Conservation (phyloP, 495 filamentous ascomycete species). For the Parmelia sp. region DNA sequence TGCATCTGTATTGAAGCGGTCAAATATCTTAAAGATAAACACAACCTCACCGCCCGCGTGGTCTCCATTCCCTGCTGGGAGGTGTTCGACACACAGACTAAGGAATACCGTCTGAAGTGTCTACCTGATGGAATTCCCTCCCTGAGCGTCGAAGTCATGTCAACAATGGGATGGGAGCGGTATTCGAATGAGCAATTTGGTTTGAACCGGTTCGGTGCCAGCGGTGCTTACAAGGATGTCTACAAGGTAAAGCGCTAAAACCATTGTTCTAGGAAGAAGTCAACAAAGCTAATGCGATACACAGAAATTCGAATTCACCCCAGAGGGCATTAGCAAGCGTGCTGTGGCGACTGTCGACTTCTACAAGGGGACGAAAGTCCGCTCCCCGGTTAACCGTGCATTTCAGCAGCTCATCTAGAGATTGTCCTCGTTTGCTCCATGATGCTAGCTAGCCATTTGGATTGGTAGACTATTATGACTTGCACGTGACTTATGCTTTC, state of each 20-base stretch:
- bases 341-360: conserved; percentile 85
- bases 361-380: conserved; percentile 88
- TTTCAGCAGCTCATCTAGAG: conserved; percentile 76
- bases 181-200: conserved; percentile 99
- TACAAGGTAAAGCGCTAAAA: conserved; percentile 64
- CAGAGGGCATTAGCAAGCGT: conserved; percentile 92
- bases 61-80: conserved; percentile 96
- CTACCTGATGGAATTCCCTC: conserved; percentile 93
- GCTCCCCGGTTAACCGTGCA: conserved; percentile 92
- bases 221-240: conserved; percentile 93
- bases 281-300: conserved; percentile 31
- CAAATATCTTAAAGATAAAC: conserved; percentile 82
- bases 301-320: conserved; percentile 98
- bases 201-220: conserved; percentile 96
- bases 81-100: conserved; percentile 89
- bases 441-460: not conserved
- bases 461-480: conserved; percentile 1
- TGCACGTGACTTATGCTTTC: not conserved
- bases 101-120: conserved; percentile 86
- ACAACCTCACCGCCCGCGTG: conserved; percentile 81
- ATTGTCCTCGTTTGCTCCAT: not conserved
- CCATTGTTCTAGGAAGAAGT: not conserved
- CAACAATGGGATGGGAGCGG: conserved; percentile 92
- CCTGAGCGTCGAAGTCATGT: conserved; percentile 89
- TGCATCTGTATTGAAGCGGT: conserved; percentile 87